Conservation (phyloP, 495 filamentous ascomycete genomes). For the Lineolata rhizophorae region DNA sequence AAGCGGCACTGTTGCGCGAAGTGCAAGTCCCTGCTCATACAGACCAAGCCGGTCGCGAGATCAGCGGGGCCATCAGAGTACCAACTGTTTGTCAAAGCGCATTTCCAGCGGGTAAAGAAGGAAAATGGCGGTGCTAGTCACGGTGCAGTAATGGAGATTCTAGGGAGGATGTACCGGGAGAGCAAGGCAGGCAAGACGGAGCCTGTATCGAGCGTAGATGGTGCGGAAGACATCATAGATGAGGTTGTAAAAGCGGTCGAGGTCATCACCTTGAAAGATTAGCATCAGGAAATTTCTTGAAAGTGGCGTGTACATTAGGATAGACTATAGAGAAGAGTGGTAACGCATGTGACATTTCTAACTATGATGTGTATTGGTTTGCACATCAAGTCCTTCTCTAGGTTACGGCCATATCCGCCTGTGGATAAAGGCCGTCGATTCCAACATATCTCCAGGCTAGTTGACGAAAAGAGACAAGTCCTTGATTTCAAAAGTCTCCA, state of each 20-base stretch:
- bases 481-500: slow-evolving; percentile 49
- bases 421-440: too few species aligned
- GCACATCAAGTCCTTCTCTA: too few species aligned
- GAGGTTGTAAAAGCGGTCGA: neutral
- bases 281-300: too few species aligned
- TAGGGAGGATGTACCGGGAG: slow-evolving; percentile 28
- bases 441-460: too few species aligned
- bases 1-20: too few species aligned
- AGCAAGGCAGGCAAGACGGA: slow-evolving; percentile 13
- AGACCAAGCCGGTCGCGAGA: neutral
- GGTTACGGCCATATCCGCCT: too few species aligned
- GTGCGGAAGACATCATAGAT: neutral
- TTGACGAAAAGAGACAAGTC: slow-evolving; percentile 61
- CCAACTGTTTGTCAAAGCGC: slow-evolving; percentile 42
- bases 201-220: neutral
- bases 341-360: too few species aligned
- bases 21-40: slow-evolving; percentile 12
- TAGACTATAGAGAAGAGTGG: too few species aligned
- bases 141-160: slow-evolving; percentile 41
- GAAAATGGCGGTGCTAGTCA: slow-evolving; percentile 29
- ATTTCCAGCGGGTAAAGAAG: slow-evolving; percentile 32
- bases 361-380: too few species aligned
- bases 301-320: too few species aligned
- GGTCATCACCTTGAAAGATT: neutral
- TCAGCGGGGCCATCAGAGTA: slow-evolving; percentile 22